Evolutionary conservation across 257 asterid genomes (phyloP), one percentile per base, ranked within the genome.

Genomic region (Ilex aquifolium): DNA sequence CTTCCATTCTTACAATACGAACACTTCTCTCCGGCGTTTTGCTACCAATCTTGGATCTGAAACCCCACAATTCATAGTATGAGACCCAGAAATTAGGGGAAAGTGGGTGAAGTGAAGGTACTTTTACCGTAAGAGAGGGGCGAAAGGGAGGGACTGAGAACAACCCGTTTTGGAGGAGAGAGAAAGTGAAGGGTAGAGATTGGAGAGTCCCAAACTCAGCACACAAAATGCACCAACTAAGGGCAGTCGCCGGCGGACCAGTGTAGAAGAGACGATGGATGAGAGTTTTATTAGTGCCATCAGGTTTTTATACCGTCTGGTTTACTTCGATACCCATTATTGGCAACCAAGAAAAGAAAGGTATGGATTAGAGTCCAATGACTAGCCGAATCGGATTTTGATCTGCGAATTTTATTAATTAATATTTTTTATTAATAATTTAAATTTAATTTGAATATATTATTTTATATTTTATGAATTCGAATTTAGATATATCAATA

Each of bases 151-250:
- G 62, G 88, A 80, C 39, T 71, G 84, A 76, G 76, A 83, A 66
- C 59, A 72, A 56, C 86, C 84, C 51, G 72, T 64, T 60, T 70
- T 79, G 53, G 85, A 79, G 69, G 75, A 65, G 50, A 73, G 59
- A 36, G 83, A 69, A 62, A 79, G 32, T 21, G 27, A 21, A 13
- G 83, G 62, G 69, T 80, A 81, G 64, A 86, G 71, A 82, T 78
- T 83, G 63, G 96, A 79, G 65, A 93, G 66, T 51, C 99, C 95
- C n/a, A 81, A 82, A 66, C 94, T 82, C 21, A 92, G 82, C 59
- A 87, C 79, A 72, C 95, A 85, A 64, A 92, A 77, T 21, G 95
- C 96, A 61, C 99, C 95, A 36, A 89, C 87, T 56, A 89, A 69
- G 51, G 99, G 95, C 15, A 92, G 72, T 50, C 81, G 80, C 44